Evolutionary conservation across 1,284 basidiomycete species (phyloP), one percentile per base, ranked within the genome.

Genomic region (Omphalotus olearius): DNA sequence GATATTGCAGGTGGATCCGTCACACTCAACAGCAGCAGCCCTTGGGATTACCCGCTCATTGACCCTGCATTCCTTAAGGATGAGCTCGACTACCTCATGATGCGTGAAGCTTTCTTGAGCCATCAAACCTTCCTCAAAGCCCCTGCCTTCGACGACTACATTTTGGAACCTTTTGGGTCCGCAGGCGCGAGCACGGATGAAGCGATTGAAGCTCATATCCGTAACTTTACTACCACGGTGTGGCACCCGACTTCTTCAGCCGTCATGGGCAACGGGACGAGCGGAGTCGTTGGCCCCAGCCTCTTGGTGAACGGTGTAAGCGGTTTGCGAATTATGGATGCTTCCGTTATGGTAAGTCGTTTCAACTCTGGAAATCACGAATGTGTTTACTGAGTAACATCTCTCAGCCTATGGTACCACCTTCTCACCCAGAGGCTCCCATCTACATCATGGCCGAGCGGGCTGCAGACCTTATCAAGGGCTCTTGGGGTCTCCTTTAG

Each of bases 1-100:
- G 73, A 71, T 0, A n/a, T 46, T 28, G 13, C 38, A 59, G 58
- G 59, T 30, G 59, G 59, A 18, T 45, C 46, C 17, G 40, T 60
- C 4, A 39, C 45, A 1, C 52, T 56, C 26, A 55, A 39, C 45
- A 52, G 54, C 36, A 39, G 26, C 28, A 37, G 54, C 28, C 53
- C 55, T 13, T 52, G 54, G 35, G 45, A 52, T 23, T 43, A 45
- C 6, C 57, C 58, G n/a, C 26, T 55, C n/a, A 44, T 59, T 46
- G 51, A 59, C 28, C 58, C 58, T 11, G 53, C 51, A 35, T 56
- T 56, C 41, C 49, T 59, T 9, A 23, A 42, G 28, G 52, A 52
- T 14, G 28, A 45, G 6, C 47, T 59, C 40, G 59, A 60, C 37
- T 18, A 53, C 23, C 33, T 50, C 18, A 54, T 56, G 20, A 54